Evolutionary conservation across 2,329 filamentous ascomycete species (phyloP).

Genomic region (Myrmaecium sp.): DNA sequence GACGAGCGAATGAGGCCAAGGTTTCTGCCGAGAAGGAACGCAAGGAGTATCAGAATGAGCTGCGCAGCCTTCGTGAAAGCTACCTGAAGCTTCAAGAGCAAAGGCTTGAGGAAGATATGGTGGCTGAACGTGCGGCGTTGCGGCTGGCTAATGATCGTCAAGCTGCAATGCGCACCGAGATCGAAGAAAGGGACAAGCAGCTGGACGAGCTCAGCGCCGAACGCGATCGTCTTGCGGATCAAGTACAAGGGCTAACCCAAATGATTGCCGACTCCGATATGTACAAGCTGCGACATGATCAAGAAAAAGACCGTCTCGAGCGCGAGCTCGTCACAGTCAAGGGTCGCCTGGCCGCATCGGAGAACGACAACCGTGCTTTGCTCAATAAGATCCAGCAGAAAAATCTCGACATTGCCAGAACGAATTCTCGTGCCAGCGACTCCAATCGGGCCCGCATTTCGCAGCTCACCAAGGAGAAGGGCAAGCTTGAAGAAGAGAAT

Average conservation of each 20-base stretch:
- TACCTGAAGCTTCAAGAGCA: slow-evolving; percentile 77
- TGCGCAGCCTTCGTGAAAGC: slow-evolving; percentile 64
- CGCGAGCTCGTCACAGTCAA: slow-evolving; percentile 82
- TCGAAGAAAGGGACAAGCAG: slow-evolving; percentile 62
- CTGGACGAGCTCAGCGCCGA: slow-evolving; percentile 68
- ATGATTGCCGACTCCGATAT: slow-evolving; percentile 78
- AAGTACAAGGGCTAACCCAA: slow-evolving; percentile 74
- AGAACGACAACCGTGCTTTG: slow-evolving; percentile 90
- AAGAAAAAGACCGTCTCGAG: slow-evolving; percentile 85
- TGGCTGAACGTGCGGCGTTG: slow-evolving; percentile 64
- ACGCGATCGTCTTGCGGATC: slow-evolving; percentile 54
- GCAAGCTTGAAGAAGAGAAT: slow-evolving; percentile 67
- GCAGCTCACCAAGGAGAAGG: slow-evolving; percentile 67
- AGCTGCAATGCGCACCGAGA: slow-evolving; percentile 56
- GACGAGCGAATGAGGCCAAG: slow-evolving; percentile 69
- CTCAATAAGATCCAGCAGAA: slow-evolving; percentile 96
- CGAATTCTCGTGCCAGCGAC: slow-evolving; percentile 71
- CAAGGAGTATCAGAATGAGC: slow-evolving; percentile 74
- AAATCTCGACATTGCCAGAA: slow-evolving; percentile 85
- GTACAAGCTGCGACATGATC: slow-evolving; percentile 78
- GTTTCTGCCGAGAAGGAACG: slow-evolving; percentile 69
- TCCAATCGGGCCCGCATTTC: slow-evolving; percentile 58
- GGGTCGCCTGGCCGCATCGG: slow-evolving; percentile 73
- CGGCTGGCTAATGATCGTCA: slow-evolving; percentile 67
- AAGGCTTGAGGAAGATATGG: slow-evolving; percentile 63